Evolutionary conservation across 345 rosid species (phyloP).

Genomic region (Murraya koenigii): DNA sequence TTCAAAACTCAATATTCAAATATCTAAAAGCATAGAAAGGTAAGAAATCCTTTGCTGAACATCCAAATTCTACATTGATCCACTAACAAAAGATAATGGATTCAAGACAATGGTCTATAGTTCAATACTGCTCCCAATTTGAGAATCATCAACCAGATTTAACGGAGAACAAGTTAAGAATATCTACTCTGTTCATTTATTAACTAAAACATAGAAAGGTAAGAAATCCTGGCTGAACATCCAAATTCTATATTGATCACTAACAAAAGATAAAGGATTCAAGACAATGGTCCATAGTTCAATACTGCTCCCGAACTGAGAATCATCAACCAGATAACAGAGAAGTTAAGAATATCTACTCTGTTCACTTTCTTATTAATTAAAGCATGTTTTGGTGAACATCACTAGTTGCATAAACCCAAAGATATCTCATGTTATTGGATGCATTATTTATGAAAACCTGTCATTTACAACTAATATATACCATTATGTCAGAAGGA

Average conservation of each 20-base stretch:
- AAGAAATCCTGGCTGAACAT: not conserved
- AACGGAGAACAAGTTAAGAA: not conserved
- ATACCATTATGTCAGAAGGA: not conserved
- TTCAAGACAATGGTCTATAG: not conserved
- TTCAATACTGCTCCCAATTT: not conserved
- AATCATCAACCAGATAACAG: not conserved
- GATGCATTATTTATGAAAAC: not conserved
- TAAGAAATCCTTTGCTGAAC: not conserved
- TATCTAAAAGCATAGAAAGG: not conserved
- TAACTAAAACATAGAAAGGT: not conserved
- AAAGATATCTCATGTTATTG: not conserved
- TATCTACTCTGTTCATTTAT: not conserved
- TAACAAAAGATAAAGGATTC: not conserved
- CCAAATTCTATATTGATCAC: not conserved
- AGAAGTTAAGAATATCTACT: not conserved
- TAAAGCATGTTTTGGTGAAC: not conserved
- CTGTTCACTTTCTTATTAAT: not conserved
- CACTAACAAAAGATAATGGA: not conserved
- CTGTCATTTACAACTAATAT: not conserved
- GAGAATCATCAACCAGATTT: not conserved
- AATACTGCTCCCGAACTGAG: not conserved
- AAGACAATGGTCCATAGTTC: not conserved
- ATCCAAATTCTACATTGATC: not conserved
- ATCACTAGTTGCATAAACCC: not conserved
- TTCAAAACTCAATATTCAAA: not conserved